Percentiles rank a stretch among this genome's conserved stretches.
phyloP scores from a whole-genome alignment of 208 protist genomes.

The Crithidia bombi region DNA sequence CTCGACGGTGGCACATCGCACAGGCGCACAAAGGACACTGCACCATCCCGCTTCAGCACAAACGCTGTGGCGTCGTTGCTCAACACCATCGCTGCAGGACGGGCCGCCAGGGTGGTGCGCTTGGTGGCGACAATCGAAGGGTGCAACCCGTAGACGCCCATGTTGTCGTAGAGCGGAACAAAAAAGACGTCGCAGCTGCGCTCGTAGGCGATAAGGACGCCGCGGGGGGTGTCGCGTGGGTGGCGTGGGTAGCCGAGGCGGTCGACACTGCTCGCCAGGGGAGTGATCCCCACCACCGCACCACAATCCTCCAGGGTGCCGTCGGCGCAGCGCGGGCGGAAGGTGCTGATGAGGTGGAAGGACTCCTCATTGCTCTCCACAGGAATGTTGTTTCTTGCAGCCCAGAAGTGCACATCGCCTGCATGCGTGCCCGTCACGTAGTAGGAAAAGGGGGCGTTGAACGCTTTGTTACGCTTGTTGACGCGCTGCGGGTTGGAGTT shows the following conservation, averaged over 20 bases:
- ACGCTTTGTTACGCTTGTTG: constrained; percentile 39
- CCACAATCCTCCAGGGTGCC: constrained; percentile 29
- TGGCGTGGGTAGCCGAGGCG: constrained; percentile 35
- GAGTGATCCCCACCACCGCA: constrained; percentile 60
- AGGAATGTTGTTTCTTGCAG: constrained; percentile 63
- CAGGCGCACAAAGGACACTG: constrained; percentile 48
- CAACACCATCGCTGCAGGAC: constrained; percentile 49
- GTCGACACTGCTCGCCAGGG: constrained; percentile 41
- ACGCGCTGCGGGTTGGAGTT: constrained; percentile 7
- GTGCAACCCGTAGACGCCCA: constrained; percentile 41
- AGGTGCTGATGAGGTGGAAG: constrained; percentile 45
- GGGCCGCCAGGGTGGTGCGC: constrained; percentile 36
- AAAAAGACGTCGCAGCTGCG: constrained; percentile 52
- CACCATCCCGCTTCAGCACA: constrained; percentile 57
- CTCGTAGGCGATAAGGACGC: constrained; percentile 75
- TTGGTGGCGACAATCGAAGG: constrained; percentile 26
- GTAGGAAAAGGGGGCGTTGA: constrained; percentile 52
- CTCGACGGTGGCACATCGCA: constrained; percentile 15
- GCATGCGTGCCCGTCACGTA: constrained; percentile 66
- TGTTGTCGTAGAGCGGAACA: constrained; percentile 51
- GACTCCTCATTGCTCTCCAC: constrained; percentile 28
- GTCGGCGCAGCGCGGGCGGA: constrained; percentile 22
- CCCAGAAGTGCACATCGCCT: constrained; percentile 79
- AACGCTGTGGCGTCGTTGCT: constrained; percentile 55
- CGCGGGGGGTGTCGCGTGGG: constrained; percentile 52